phyloP scores from a whole-genome alignment of 495 filamentous ascomycete genomes.

The Bryoglossum gracile region DNA sequence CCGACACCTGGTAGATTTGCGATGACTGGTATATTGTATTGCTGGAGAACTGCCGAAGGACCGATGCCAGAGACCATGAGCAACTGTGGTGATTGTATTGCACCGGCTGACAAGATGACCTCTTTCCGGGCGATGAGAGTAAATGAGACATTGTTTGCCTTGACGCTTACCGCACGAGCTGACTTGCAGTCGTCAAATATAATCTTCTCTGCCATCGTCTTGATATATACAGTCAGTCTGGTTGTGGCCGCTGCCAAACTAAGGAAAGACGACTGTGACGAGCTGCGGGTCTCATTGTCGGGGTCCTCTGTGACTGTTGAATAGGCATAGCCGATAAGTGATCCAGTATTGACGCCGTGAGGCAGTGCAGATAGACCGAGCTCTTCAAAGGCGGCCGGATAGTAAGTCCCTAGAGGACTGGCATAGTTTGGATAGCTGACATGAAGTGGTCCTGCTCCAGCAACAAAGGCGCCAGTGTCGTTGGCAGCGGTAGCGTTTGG shows the following conservation, averaged over 20 bases:
- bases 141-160: slow-evolving; percentile 27
- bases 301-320: slow-evolving; percentile 35
- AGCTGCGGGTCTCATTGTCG: slow-evolving; percentile 29
- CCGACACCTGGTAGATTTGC: slow-evolving; percentile 54
- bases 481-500: slow-evolving; percentile 29
- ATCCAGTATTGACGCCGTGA: slow-evolving; percentile 36
- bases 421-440: neutral
- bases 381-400: neutral
- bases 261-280: slow-evolving; percentile 34
- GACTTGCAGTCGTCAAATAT: slow-evolving; percentile 32
- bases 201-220: slow-evolving; percentile 23
- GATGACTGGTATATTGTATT: slow-evolving; percentile 44
- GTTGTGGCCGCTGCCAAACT: neutral
- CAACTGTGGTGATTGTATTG: slow-evolving; percentile 55
- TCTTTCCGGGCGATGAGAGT: slow-evolving; percentile 33
- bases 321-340: slow-evolving; percentile 35
- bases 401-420: neutral
- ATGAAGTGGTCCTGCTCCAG: neutral
- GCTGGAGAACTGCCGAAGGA: slow-evolving; percentile 37
- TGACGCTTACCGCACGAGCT: slow-evolving; percentile 44
- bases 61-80: slow-evolving; percentile 61
- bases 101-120: slow-evolving; percentile 57
- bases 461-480: neutral
- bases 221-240: slow-evolving; percentile 11
- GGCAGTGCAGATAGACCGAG: neutral